phyloP scores from a whole-genome alignment of 495 filamentous ascomycete genomes.

The Penicillium alfredii region DNA sequence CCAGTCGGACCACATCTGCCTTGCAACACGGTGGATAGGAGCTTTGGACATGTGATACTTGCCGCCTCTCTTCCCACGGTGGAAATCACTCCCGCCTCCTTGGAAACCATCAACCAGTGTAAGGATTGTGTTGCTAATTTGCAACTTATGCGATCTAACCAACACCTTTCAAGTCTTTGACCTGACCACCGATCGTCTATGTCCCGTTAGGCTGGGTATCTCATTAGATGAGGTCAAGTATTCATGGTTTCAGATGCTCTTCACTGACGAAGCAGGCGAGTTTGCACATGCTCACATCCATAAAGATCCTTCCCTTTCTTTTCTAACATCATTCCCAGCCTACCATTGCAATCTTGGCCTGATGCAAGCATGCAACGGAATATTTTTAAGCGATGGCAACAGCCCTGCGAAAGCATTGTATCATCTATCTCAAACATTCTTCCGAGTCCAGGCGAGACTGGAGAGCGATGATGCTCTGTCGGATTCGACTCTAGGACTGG shows the following conservation, averaged over 20 bases:
- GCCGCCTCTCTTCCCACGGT: conserved; percentile 5
- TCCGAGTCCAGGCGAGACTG: conserved; percentile 11
- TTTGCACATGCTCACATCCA: background rate
- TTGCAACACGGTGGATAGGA: background rate
- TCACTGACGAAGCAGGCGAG: conserved; percentile 18
- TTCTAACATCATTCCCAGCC: conserved; percentile 3
- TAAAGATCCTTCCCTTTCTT: background rate
- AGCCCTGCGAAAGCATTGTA: conserved; percentile 16
- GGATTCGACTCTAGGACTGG: conserved; percentile 15
- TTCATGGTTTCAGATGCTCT: conserved; percentile 15
- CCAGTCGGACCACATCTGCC: background rate
- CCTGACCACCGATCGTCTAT: conserved; percentile 12
- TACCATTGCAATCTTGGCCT: conserved; percentile 17
- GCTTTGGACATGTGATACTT: conserved; percentile 5
- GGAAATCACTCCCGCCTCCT: conserved; percentile 8
- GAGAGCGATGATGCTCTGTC: conserved; percentile 16
- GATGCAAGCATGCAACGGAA: conserved; percentile 20
- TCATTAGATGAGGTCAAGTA: conserved; percentile 17
- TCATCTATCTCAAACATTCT: conserved; percentile 20
- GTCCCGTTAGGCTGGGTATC: conserved; percentile 14
- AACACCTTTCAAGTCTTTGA: conserved; percentile 1
- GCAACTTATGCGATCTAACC: background rate
- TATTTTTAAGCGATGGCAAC: conserved; percentile 8
- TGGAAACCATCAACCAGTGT: conserved; percentile 15
- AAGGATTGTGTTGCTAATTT: background rate